Base-by-base conservation (phyloP, 2,329 filamentous ascomycete species). In the Sclerotinia glacialis region DNA sequence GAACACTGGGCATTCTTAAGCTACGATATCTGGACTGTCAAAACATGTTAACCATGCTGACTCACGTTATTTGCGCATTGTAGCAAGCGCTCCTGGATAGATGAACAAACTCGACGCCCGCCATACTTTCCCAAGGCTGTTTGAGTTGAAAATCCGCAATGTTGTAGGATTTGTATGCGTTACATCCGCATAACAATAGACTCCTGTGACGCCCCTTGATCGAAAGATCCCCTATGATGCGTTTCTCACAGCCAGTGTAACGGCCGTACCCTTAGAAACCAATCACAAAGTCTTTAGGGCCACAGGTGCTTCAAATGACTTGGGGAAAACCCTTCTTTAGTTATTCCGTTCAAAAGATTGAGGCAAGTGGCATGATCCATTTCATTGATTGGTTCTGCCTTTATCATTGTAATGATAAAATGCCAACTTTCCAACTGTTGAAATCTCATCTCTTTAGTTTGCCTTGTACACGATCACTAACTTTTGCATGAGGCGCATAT, bases 371-470 rank as follows among this genome's bases (percentile, higher is more conserved):
- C 62, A 65, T 58, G 21, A 65, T n/a, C 3, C 4, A 23, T 34
- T 59, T 26, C 26, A 56, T 56, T 56, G 18, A 23, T 56, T 65
- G 40, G 42, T 14, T 37, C 42, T 34, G n/a, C n/a, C 26, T 58
- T 59, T 8, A 28, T 42, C 37, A 28, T 37, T 58, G n/a, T 56
- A 9, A 56, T 64, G 37, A 5, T 8, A 12, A 44, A 46, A 46
- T 49, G 21, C 50, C 40, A 64, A 62, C 49, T 66, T 66, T 66
- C 46, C 28, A 61, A 52, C 34, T 66, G 21, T 37, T 28, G 4
- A 23, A 47, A 44, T 8, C 0, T 67, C 67, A 71, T 67, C 69
- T 74, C 62, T 68, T 71, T 9, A 54, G 37, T 54, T 71, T 72
- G 7, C 67, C 67, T 56, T 69, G 69, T 49, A 68, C 49, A 53